These are phyloP conservation scores for Lactarius hengduanensis DNA, from an alignment of 768 basidiomycete genomes.

Conservation along the genomic window DNA sequence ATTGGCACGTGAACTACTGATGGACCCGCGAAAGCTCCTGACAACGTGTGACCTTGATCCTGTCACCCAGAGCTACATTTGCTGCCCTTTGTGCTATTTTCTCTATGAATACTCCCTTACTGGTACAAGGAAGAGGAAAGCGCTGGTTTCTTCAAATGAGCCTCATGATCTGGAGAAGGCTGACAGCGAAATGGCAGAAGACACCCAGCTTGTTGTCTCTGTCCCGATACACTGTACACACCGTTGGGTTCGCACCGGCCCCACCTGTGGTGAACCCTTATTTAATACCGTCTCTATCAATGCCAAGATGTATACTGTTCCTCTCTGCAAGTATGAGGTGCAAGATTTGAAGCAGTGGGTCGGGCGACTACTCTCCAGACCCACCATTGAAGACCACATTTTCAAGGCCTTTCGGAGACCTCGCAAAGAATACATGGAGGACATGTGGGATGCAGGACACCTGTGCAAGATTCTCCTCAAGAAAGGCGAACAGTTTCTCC, in stretches of 20 bases:
- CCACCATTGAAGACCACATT: not conserved
- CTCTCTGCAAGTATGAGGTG: slow-evolving; percentile 8
- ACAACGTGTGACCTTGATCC: slow-evolving; percentile 4
- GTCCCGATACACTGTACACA: not conserved
- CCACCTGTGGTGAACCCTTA: not conserved
- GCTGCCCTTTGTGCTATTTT: slow-evolving; percentile 10
- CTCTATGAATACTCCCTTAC: not conserved
- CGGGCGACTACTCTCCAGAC: not conserved
- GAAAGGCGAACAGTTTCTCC: no score
- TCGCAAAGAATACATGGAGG: not conserved
- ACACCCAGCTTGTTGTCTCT: not conserved
- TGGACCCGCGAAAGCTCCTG: no score
- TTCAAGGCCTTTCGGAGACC: not conserved
- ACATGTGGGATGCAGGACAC: slow-evolving; percentile 9
- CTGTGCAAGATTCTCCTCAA: no score
- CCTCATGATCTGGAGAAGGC: not conserved
- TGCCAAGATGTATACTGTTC: not conserved
- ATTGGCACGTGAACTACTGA: no score
- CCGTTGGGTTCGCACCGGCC: not conserved
- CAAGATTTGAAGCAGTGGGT: slow-evolving; percentile 7
- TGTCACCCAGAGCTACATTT: slow-evolving; percentile 1
- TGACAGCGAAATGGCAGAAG: not conserved
- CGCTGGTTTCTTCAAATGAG: not conserved
- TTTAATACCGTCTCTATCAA: not conserved
- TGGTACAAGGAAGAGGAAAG: not conserved